A percentile compares a stretch with the other conserved stretches of the same genome.
Evolutionary conservation across 805 yeast genomes (phyloP).

Genomic region (Metschnikowia chrysomelidarum): DNA sequence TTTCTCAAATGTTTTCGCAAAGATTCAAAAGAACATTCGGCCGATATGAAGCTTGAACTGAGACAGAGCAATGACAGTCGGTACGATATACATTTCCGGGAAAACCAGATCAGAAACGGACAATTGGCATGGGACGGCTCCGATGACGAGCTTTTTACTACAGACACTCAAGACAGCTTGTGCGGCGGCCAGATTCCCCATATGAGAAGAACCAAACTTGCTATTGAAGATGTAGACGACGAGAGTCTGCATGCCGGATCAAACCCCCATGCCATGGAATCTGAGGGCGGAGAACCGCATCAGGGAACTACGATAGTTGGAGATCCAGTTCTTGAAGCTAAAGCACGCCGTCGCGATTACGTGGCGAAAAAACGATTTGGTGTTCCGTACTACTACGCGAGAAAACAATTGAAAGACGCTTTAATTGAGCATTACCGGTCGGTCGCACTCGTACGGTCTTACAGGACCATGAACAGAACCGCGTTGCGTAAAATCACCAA

Average conservation of each 20-base stretch:
- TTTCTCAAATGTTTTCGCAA: conserved; percentile 23
- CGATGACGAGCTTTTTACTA: conserved; percentile 16
- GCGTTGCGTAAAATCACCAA: conserved; percentile 88
- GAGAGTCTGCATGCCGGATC: no score
- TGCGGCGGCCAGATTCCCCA: no score
- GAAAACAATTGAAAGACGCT: conserved; percentile 66
- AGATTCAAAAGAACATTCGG: conserved; percentile 8
- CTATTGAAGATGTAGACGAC: no score
- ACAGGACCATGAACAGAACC: conserved; percentile 73
- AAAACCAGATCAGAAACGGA: conserved; percentile 41
- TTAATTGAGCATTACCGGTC: conserved; percentile 71
- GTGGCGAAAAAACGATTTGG: conserved; percentile 32
- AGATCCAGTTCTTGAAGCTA: no score
- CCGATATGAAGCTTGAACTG: conserved; percentile 9
- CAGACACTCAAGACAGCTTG: background rate
- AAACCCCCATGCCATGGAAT: no score
- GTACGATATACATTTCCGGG: conserved; percentile 33
- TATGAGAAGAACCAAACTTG: no score
- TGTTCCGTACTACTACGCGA: conserved; percentile 63
- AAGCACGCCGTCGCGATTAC: conserved; percentile 49
- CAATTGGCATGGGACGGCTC: conserved; percentile 8
- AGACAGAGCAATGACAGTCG: conserved; percentile 7
- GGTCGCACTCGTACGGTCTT: conserved; percentile 67
- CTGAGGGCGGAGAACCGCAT: no score
- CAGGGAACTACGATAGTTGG: no score